Conservation (phyloP, 1,284 basidiomycete species). For the Boletus sp. region DNA sequence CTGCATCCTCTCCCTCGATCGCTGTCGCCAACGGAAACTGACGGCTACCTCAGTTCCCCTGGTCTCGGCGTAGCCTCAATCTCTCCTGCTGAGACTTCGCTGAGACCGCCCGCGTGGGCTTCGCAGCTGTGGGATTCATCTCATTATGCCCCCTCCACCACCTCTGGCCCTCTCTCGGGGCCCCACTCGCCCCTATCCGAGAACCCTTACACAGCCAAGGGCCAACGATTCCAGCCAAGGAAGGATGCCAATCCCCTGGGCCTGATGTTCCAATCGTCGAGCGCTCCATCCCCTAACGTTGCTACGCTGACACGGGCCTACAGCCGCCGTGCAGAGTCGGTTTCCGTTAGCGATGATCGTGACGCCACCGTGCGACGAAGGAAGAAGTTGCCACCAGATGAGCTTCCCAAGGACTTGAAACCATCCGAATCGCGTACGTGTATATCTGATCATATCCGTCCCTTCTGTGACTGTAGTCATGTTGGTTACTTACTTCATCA, state of each 20-base stretch:
- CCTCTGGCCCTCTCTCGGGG: too few species aligned
- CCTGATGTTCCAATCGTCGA: slow-evolving; percentile 75
- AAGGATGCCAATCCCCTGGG: slow-evolving; percentile 46
- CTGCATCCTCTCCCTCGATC: slow-evolving; percentile 58
- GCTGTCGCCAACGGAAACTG: slow-evolving; percentile 50
- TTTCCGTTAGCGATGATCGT: slow-evolving; percentile 55
- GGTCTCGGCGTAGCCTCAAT: slow-evolving; percentile 47
- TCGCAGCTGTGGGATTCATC: slow-evolving; percentile 55
- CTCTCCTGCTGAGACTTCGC: slow-evolving; percentile 52
- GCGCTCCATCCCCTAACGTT: slow-evolving; percentile 51
- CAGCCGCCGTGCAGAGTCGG: slow-evolving; percentile 62
- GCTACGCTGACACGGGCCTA: slow-evolving; percentile 51
- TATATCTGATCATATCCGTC: slow-evolving; percentile 31
- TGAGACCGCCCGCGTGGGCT: slow-evolving; percentile 55
- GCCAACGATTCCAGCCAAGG: slow-evolving; percentile 33
- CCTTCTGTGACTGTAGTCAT: slow-evolving; percentile 28
- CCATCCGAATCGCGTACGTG: slow-evolving; percentile 32
- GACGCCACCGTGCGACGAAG: slow-evolving; percentile 68
- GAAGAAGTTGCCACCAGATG: slow-evolving; percentile 50
- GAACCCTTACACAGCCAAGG: slow-evolving; percentile 31
- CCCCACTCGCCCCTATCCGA: slow-evolving; percentile 42
- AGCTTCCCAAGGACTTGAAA: slow-evolving; percentile 35
- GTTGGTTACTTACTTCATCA: slow-evolving; percentile 22
- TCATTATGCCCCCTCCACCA: slow-evolving; percentile 29
- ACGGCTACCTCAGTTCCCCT: slow-evolving; percentile 37